Conservation (phyloP, 345 rosid genomes). For the Euphorbia tirucalli region DNA sequence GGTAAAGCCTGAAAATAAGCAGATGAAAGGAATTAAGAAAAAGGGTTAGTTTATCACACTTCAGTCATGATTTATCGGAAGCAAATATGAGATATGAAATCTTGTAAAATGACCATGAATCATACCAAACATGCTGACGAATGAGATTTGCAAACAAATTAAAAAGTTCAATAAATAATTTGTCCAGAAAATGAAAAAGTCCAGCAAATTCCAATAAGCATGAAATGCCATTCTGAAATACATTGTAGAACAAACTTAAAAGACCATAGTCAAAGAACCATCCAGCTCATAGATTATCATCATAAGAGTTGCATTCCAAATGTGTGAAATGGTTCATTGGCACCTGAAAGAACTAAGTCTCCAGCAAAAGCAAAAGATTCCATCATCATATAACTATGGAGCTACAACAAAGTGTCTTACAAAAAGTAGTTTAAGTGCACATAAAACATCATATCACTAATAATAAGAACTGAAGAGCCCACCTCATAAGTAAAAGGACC, state of each 20-base stretch:
- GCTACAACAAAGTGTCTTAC: not conserved
- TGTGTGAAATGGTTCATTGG: not conserved
- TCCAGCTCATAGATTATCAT: not conserved
- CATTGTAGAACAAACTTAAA: not conserved
- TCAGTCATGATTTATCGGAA: not conserved
- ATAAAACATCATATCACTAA: not conserved
- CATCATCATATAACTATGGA: not conserved
- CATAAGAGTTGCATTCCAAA: not conserved
- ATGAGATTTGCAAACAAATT: not conserved
- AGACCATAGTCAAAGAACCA: too few relatives aligned
- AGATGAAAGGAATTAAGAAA: slow-evolving; percentile 1
- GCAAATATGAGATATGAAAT: not conserved
- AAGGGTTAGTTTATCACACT: too few relatives aligned
- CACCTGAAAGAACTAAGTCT: not conserved
- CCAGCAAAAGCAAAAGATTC: not conserved
- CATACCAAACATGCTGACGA: not conserved
- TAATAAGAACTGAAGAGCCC: slow-evolving; percentile 18
- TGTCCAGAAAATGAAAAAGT: not conserved
- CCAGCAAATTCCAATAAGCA: not conserved
- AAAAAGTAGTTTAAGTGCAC: not conserved
- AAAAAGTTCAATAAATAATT: not conserved
- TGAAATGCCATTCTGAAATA: not conserved
- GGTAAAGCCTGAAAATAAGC: slow-evolving; percentile 61
- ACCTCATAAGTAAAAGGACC: slow-evolving; percentile 98
- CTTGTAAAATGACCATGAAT: not conserved